Evolutionary conservation across 2,329 filamentous ascomycete genomes (phyloP).

Genomic region (Keithomyces neogunnii): DNA sequence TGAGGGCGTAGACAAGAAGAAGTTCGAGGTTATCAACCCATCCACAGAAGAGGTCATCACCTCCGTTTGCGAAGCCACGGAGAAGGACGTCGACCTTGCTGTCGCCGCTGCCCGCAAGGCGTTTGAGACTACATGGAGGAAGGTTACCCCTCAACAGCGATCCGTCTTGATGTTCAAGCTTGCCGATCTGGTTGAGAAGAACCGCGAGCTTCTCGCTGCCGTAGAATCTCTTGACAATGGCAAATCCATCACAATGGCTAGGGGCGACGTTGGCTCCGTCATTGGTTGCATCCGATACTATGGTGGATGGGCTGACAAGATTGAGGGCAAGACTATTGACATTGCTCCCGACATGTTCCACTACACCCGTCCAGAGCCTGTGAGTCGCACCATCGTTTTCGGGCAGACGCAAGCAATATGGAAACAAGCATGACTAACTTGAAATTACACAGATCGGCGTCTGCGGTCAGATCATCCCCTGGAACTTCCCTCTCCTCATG

Average conservation of each 20-base stretch:
- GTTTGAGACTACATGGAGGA: constrained; percentile 65
- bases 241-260: constrained; percentile 70
- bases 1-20: constrained; percentile 70
- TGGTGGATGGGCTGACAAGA: constrained; percentile 87
- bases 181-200: constrained; percentile 71
- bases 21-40: constrained; percentile 89
- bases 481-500: constrained; percentile 83
- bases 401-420: neutral
- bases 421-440: neutral
- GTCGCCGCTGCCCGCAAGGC: constrained; percentile 80
- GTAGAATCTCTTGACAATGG: constrained; percentile 86
- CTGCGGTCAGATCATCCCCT: constrained; percentile 81
- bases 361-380: constrained; percentile 71
- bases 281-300: constrained; percentile 64
- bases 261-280: constrained; percentile 62
- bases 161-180: constrained; percentile 65
- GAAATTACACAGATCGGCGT: constrained; percentile 47
- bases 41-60: constrained; percentile 75
- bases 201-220: constrained; percentile 65
- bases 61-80: constrained; percentile 74
- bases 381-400: constrained; percentile 23
- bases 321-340: constrained; percentile 79
- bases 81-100: constrained; percentile 77
- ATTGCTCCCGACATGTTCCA: constrained; percentile 71
- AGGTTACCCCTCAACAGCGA: constrained; percentile 61